These are phyloP conservation scores for Solanum bulbocastanum DNA, from an alignment of 257 asterid genomes.

Conservation along the genomic window DNA sequence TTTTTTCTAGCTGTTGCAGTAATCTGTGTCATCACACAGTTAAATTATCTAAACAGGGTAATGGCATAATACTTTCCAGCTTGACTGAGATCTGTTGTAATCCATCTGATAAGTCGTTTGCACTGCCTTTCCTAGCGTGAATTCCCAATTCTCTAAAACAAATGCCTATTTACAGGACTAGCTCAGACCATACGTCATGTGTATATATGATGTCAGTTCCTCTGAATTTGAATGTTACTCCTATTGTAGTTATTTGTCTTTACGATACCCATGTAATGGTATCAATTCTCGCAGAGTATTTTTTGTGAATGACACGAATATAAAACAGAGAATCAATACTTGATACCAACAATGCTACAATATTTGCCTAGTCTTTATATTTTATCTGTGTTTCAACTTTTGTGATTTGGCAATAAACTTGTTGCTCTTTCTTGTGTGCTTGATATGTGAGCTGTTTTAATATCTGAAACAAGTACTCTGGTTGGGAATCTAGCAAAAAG, in stretches of 20 bases:
- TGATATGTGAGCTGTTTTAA: neutral
- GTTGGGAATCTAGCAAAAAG: neutral
- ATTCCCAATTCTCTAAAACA: neutral
- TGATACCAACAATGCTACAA: neutral
- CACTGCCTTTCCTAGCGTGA: neutral
- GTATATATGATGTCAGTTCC: neutral
- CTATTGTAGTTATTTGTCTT: neutral
- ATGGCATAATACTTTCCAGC: neutral
- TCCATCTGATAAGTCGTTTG: neutral
- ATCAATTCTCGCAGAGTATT: neutral
- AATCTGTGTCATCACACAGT: constrained; percentile 53
- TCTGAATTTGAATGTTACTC: neutral
- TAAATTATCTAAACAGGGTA: constrained; percentile 89
- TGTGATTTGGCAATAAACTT: neutral
- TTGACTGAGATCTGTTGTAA: neutral
- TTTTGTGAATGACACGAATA: neutral
- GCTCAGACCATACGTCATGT: neutral
- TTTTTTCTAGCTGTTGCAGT: constrained; percentile 56
- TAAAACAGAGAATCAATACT: neutral
- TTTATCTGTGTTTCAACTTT: neutral
- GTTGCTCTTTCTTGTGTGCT: neutral
- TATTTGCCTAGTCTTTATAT: neutral
- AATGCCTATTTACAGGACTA: neutral
- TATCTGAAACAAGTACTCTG: neutral
- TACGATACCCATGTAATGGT: neutral